Percentiles rank a stretch among this genome's conserved stretches.
Evolutionary conservation across 106 monocot species (phyloP).

Genomic region (Alisma plantagoaquatica): DNA sequence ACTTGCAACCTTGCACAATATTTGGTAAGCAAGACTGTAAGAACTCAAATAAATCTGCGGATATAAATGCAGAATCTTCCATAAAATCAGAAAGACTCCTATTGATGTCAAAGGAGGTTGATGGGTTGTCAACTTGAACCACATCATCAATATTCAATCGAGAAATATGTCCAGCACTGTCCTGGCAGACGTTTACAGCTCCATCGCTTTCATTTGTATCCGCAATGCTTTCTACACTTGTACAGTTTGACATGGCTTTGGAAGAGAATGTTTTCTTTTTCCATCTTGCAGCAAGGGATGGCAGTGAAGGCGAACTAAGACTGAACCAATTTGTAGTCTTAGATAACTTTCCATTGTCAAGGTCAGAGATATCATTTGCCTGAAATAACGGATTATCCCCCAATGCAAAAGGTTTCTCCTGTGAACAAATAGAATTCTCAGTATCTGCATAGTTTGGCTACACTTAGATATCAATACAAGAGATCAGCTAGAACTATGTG

Average conservation of each 20-base stretch:
- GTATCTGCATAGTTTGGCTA: no score
- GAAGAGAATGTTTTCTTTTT: slow-evolving; percentile 18
- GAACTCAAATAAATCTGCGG: slow-evolving; percentile 58
- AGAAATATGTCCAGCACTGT: slow-evolving; percentile 2
- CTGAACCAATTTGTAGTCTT: slow-evolving; percentile 2
- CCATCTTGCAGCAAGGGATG: no score
- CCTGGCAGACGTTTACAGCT: slow-evolving; percentile 21
- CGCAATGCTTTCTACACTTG: background rate
- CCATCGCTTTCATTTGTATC: slow-evolving; percentile 13
- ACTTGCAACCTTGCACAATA: slow-evolving; percentile 83
- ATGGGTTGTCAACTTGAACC: slow-evolving; percentile 26
- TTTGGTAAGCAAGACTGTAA: slow-evolving; percentile 75
- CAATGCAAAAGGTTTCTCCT: background rate
- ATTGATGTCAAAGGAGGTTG: slow-evolving; percentile 11
- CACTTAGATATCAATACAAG: no score
- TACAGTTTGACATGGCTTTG: slow-evolving; percentile 19
- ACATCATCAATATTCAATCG: slow-evolving; percentile 8
- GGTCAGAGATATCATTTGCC: slow-evolving; percentile 14
- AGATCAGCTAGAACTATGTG: no score
- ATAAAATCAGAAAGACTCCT: slow-evolving; percentile 28
- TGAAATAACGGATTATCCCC: slow-evolving; percentile 14
- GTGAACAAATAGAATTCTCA: no score
- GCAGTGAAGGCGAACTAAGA: no score
- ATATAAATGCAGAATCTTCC: slow-evolving; percentile 62
- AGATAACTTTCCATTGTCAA: slow-evolving; percentile 4